Evolutionary conservation across 371 early-diverging fungal species (phyloP).

Genomic region (Syncephalis fuscata): DNA sequence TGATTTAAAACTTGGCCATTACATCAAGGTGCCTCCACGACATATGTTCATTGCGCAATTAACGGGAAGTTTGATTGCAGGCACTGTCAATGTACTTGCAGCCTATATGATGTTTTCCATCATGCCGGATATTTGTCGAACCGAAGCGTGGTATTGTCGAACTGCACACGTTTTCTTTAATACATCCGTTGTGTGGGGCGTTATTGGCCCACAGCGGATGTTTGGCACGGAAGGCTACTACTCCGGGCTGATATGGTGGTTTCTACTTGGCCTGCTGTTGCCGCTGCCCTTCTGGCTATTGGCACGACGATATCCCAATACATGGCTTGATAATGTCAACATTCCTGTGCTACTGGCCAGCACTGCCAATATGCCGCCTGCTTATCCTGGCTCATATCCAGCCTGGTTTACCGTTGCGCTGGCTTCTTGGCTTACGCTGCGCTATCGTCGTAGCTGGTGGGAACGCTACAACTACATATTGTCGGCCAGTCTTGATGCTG

Average conservation of each 20-base stretch:
- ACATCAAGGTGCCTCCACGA: slow-evolving; percentile 43
- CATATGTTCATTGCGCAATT: slow-evolving; percentile 30
- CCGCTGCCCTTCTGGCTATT: slow-evolving; percentile 31
- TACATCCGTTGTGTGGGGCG: slow-evolving; percentile 42
- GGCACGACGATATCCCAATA: slow-evolving; percentile 12
- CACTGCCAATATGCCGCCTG: slow-evolving; percentile 18
- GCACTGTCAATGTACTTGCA: slow-evolving; percentile 12
- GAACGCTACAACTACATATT: slow-evolving; percentile 49
- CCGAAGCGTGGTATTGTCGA: slow-evolving; percentile 12
- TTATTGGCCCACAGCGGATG: slow-evolving; percentile 51
- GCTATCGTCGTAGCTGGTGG: slow-evolving; percentile 42
- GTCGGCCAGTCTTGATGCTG: slow-evolving; percentile 57
- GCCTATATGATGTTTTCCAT: slow-evolving; percentile 17
- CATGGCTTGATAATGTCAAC: slow-evolving; percentile 8
- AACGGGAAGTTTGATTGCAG: slow-evolving; percentile 23
- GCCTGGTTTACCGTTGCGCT: slow-evolving; percentile 45
- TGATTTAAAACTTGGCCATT: slow-evolving; percentile 33
- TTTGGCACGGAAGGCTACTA: slow-evolving; percentile 42
- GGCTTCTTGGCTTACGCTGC: slow-evolving; percentile 36
- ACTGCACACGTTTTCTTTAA: slow-evolving; percentile 17
- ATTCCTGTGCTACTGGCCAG: slow-evolving; percentile 20
- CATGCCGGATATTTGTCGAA: slow-evolving; percentile 27
- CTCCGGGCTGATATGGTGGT: slow-evolving; percentile 30
- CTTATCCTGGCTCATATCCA: slow-evolving; percentile 12
- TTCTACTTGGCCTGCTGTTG: slow-evolving; percentile 34